Evolutionary conservation across 345 rosid species (phyloP).

Genomic region (Citrus mangshanensis): DNA sequence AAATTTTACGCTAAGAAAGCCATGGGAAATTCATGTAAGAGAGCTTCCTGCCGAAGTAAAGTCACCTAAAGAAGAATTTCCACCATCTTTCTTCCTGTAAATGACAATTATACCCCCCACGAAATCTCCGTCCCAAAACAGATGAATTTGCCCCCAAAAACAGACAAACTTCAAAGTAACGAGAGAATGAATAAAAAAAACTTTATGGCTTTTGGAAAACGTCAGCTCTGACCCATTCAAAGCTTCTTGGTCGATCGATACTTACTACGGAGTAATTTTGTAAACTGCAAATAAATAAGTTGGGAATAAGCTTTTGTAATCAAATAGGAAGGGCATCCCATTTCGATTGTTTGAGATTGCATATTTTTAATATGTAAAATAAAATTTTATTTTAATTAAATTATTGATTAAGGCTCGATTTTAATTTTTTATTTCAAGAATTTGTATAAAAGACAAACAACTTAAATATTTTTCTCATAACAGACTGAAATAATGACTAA

Average conservation of each 20-base stretch:
- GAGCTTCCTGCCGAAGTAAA: background rate
- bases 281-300: background rate
- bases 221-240: background rate
- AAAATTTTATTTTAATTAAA: too few species aligned
- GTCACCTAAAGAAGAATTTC: background rate
- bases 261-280: background rate
- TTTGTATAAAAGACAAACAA: too few species aligned
- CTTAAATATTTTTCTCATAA: too few species aligned
- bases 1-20: too few species aligned
- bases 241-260: background rate
- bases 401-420: too few species aligned
- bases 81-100: background rate
- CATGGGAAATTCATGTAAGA: background rate
- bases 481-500: fast-evolving
- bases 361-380: too few species aligned
- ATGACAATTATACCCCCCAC: background rate
- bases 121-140: background rate
- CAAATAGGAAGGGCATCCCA: too few species aligned
- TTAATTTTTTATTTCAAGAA: too few species aligned
- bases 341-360: too few species aligned
- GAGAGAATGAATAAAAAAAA: too few species aligned
- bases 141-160: background rate
- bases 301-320: too few species aligned
- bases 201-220: background rate
- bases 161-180: background rate